Evolutionary conservation across 257 asterid genomes (phyloP).

Genomic region (Orobanche coerulescens): DNA sequence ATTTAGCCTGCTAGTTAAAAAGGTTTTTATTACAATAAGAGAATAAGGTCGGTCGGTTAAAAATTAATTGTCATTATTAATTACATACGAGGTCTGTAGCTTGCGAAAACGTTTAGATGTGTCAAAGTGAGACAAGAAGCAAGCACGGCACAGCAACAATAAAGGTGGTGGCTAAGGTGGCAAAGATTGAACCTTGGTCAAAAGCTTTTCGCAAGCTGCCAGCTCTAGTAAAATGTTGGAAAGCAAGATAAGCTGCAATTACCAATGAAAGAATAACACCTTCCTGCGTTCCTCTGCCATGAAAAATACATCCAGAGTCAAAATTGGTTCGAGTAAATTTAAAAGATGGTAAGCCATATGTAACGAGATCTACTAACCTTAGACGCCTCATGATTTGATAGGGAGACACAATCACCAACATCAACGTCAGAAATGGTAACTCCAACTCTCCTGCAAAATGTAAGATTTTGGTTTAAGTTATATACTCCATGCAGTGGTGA

Average conservation of each 20-base stretch:
- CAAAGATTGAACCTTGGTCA: constrained; percentile 74
- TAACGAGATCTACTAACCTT: constrained; percentile 46
- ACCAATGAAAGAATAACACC: constrained; percentile 60
- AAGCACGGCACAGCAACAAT: constrained; percentile 54
- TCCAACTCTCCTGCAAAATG: constrained; percentile 65
- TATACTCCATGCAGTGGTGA: background rate
- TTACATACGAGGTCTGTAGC: constrained; percentile 1
- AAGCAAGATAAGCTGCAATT: constrained; percentile 80
- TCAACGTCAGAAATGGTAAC: constrained; percentile 59
- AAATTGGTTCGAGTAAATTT: constrained; percentile 17
- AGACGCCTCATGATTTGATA: constrained; percentile 53
- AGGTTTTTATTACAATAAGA: background rate
- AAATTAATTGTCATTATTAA: background rate
- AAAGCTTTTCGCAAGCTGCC: constrained; percentile 66
- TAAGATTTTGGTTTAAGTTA: constrained; percentile 1
- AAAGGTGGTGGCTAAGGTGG: constrained; percentile 71
- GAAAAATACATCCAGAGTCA: constrained; percentile 22
- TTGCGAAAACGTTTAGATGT: constrained; percentile 12
- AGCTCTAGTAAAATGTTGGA: constrained; percentile 68
- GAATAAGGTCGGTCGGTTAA: background rate
- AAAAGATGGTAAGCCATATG: background rate
- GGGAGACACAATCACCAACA: constrained; percentile 71
- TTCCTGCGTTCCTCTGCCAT: constrained; percentile 76
- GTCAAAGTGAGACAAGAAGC: constrained; percentile 49
- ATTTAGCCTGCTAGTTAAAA: constrained; percentile 1